Conservation (phyloP, 805 yeast species). For the Ogataea pilisensis region DNA sequence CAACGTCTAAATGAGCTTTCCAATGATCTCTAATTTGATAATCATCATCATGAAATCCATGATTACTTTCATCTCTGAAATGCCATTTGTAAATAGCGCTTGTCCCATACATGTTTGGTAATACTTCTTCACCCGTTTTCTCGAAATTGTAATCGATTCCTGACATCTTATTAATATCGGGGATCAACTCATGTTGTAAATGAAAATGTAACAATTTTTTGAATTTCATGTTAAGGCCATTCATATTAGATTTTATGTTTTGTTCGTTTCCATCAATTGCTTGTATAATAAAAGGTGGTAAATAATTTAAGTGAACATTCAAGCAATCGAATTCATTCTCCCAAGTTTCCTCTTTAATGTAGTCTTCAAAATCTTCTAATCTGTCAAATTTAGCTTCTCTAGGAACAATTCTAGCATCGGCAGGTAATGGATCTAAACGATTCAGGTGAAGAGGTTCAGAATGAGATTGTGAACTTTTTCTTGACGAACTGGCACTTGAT, state of each 20-base stretch:
- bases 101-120: constrained; percentile 33
- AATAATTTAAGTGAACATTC: constrained; percentile 7
- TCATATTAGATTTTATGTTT: constrained; percentile 57
- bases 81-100: constrained; percentile 47
- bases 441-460: constrained; percentile 4
- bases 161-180: constrained; percentile 50
- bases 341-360: constrained; percentile 47
- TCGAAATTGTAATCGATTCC: constrained; percentile 35
- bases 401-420: not conserved
- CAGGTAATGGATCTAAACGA: constrained; percentile 1
- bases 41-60: constrained; percentile 40
- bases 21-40: constrained; percentile 47
- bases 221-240: constrained; percentile 59
- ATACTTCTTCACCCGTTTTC: constrained; percentile 40
- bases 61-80: constrained; percentile 48
- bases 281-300: constrained; percentile 47
- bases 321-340: constrained; percentile 9
- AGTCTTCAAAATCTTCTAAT: constrained; percentile 50
- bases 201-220: constrained; percentile 65
- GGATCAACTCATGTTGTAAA: constrained; percentile 55
- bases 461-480: constrained; percentile 4
- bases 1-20: constrained; percentile 53
- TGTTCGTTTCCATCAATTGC: constrained; percentile 60
- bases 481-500: constrained; percentile 1
- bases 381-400: constrained; percentile 43